Percentiles rank a stretch among this genome's conserved stretches.
Evolutionary conservation across 2,329 filamentous ascomycete genomes (phyloP).

Genomic region (Aspergillus persii): DNA sequence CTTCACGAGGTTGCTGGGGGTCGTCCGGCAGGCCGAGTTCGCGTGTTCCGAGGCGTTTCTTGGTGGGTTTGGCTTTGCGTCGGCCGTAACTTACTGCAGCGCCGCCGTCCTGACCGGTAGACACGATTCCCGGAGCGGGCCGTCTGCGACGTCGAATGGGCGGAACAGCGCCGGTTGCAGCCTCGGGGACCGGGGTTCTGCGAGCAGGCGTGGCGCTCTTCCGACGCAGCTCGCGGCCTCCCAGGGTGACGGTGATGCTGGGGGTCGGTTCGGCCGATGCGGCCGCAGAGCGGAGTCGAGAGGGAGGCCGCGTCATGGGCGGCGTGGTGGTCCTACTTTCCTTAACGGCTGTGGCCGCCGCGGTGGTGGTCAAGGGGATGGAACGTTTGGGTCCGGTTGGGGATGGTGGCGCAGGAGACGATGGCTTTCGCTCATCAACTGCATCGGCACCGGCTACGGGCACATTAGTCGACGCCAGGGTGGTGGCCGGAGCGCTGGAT

Average conservation of each 20-base stretch:
- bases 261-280: conserved; percentile 27
- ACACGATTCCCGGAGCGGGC: conserved; percentile 60
- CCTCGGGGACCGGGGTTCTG: conserved; percentile 41
- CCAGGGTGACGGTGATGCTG: conserved; percentile 11
- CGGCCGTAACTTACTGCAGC: conserved; percentile 62
- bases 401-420: conserved; percentile 19
- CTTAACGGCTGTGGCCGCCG: background rate
- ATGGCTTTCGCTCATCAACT: conserved; percentile 20
- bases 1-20: conserved; percentile 27
- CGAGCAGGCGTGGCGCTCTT: conserved; percentile 43
- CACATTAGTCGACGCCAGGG: conserved; percentile 31
- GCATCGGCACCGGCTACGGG: conserved; percentile 20
- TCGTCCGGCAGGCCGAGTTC: conserved; percentile 37
- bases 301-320: conserved; percentile 33
- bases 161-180: conserved; percentile 33
- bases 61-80: conserved; percentile 54
- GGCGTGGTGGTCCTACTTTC: conserved; percentile 23
- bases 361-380: conserved; percentile 7
- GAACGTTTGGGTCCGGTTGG: conserved; percentile 25
- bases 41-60: conserved; percentile 37
- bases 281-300: conserved; percentile 30
- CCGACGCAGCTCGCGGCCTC: conserved; percentile 37
- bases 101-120: conserved; percentile 56
- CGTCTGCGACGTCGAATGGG: conserved; percentile 53
- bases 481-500: conserved; percentile 44